Evolutionary conservation across 2,329 filamentous ascomycete species (phyloP), one percentile per base, ranked within the genome.

Genomic region (Endoconidiophora polonica): DNA sequence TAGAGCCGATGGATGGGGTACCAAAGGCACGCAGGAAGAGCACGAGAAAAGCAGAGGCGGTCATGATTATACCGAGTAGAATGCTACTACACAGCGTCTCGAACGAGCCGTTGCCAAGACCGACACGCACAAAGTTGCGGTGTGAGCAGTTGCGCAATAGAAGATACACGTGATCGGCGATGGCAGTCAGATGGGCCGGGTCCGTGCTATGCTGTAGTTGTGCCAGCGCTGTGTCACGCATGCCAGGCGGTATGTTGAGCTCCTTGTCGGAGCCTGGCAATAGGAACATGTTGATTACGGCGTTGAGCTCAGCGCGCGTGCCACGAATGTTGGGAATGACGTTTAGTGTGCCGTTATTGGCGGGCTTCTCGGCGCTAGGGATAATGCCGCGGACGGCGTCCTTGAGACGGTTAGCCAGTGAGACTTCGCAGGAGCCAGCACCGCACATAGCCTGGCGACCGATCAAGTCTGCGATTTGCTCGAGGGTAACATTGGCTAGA

Each of bases 121-220:
- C 73, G 5, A 77, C 63, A 38, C 72, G 68, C 43, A 74, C 62
- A 55, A 77, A 70, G 58, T 69, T 67, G 49, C 69, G 63, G 56
- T 70, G 63, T 18, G 68, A 71, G 61, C 69, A 71, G 58, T 67
- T 69, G 52, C 63, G 65, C 16, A 71, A 62, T 26, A 71, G 64
- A 29, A 63, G 58, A 56, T 70, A 68, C 37, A 67, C 64, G 57
- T 71, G 68, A 52, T 70, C 67, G 26, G 67, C 68, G 4, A 71
- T 59, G 18, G 68, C 66, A 18, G 56, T 55, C n/a, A 71, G 62
- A 48, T 64, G 58, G 3, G 57, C 56, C 0, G 68, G 67, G 50
- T 68, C 62, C 1, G 60, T 59, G 4, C 63, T 64, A 4, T 55
- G 55, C 18, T 61, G 57, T 12, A 71, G 59, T 3, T 57, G 61